Conservation (phyloP, 2,329 filamentous ascomycete species). For the Fusarium citri region DNA sequence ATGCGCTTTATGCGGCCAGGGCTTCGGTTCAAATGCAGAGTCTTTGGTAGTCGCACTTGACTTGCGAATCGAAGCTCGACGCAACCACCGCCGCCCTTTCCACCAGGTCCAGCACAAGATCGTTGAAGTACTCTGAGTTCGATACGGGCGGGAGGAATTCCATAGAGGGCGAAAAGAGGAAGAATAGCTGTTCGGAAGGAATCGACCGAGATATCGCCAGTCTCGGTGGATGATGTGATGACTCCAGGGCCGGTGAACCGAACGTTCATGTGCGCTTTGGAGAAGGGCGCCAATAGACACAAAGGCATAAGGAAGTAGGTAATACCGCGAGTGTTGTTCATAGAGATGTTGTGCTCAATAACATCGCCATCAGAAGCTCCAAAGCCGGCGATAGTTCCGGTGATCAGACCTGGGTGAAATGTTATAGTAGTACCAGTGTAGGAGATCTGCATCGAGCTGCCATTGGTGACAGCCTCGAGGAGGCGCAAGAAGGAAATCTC, state of each 20-base stretch:
- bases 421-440: slow-evolving; percentile 94
- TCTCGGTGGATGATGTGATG: slow-evolving; percentile 86
- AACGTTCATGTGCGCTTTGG: slow-evolving; percentile 90
- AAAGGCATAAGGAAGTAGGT: slow-evolving; percentile 93
- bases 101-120: slow-evolving; percentile 80
- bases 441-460: slow-evolving; percentile 92
- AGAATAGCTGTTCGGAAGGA: slow-evolving; percentile 93
- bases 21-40: slow-evolving; percentile 84
- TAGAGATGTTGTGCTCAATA: slow-evolving; percentile 82
- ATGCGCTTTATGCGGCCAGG: slow-evolving; percentile 89
- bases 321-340: slow-evolving; percentile 81
- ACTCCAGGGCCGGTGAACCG: slow-evolving; percentile 91
- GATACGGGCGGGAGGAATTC: slow-evolving; percentile 81
- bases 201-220: slow-evolving; percentile 90
- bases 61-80: slow-evolving; percentile 95
- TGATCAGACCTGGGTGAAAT: slow-evolving; percentile 92
- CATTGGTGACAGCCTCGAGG: slow-evolving; percentile 94
- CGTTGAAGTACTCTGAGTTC: slow-evolving; percentile 85
- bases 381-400: slow-evolving; percentile 80
- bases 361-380: slow-evolving; percentile 78
- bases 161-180: slow-evolving; percentile 89
- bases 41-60: slow-evolving; percentile 93
- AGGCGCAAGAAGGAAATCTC: slow-evolving; percentile 97
- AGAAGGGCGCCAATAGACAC: slow-evolving; percentile 91
- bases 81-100: slow-evolving; percentile 85